Conservation (phyloP, 305 asterid species). For the Fraxinus albicans region DNA sequence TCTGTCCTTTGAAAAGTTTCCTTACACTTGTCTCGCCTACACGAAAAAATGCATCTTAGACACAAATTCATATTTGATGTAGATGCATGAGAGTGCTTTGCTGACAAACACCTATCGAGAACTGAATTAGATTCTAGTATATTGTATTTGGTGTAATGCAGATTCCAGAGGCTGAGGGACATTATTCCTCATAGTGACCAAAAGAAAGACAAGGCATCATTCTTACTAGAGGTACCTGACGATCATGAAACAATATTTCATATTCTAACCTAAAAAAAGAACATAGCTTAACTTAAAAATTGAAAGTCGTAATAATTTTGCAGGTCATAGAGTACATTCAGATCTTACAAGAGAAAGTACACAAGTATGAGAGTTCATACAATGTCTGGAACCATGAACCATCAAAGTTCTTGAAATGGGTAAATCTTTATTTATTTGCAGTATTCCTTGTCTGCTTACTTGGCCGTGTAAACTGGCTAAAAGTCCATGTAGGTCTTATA, state of each 20-base stretch:
- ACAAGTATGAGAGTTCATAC: constrained; percentile 66
- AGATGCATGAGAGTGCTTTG: not conserved
- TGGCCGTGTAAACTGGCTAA: not conserved
- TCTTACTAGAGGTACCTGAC: constrained; percentile 74
- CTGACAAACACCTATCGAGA: not conserved
- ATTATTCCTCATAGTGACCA: constrained; percentile 90
- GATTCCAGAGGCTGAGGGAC: constrained; percentile 89
- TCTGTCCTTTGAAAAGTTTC: not conserved
- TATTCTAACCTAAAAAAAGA: not conserved
- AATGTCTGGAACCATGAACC: constrained; percentile 76
- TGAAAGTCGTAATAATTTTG: constrained; percentile 19
- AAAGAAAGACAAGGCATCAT: constrained; percentile 98
- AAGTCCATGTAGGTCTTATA: not conserved
- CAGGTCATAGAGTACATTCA: constrained; percentile 98
- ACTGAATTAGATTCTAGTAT: constrained; percentile 9
- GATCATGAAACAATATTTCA: constrained; percentile 10
- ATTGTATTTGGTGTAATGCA: constrained; percentile 32
- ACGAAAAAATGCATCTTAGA: not conserved
- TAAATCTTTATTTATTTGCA: constrained; percentile 26
- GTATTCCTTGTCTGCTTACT: not conserved
- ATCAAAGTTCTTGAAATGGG: constrained; percentile 67
- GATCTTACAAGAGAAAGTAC: constrained; percentile 86
- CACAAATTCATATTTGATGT: not conserved
- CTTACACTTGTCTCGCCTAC: not conserved
- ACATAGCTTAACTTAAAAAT: constrained; percentile 13